Evolutionary conservation across 257 asterid species (phyloP), one percentile per base, ranked within the genome.

Genomic region (Henckelia pumila): DNA sequence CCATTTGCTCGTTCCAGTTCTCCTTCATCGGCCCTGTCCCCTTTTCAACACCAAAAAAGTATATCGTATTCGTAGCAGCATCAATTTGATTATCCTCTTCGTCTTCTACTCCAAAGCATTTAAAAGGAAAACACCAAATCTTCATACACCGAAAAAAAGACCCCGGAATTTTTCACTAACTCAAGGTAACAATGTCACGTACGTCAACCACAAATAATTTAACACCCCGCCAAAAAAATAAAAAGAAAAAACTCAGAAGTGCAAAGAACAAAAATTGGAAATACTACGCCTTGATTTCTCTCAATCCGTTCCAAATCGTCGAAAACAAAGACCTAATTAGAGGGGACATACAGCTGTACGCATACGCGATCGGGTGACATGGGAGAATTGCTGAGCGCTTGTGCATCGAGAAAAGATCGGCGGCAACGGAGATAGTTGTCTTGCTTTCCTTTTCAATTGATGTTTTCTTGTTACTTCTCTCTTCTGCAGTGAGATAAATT

Each of bases 111-210:
- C 88, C 91, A 64, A 91, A 88, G 78, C 96, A 94, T 13, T 76
- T 78, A 76, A 83, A 87, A 0, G 84, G 76, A 63, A 84, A 83
- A 78, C 91, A 84, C 89, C 96, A 82, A 82, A 85, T 86, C 90
- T 79, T 87, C 99, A 94, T 87, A 87, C 89, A 93, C 78, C 40
- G 81, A 28, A 66, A 75, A 19, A 67, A 22, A 35, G 1, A 37
- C 56, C 64, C 71, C 56, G 58, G 70, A 70, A 68, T 21, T 47
- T 52, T 84, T 72, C 77, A 72, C 76, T 76, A 79, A 59, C 74
- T 85, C 86, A 79, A 79, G 68, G 76, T 71, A 82, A 55, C 77
- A 77, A 91, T 75, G 85, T 30, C 55, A 57, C 29, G 29, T 25
- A 25, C n/a, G n/a, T n/a, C n/a, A n/a, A 70, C 74, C 66, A 24